Evolutionary conservation across 2,329 filamentous ascomycete genomes (phyloP).

Genomic region (Tolypocladium sp.): DNA sequence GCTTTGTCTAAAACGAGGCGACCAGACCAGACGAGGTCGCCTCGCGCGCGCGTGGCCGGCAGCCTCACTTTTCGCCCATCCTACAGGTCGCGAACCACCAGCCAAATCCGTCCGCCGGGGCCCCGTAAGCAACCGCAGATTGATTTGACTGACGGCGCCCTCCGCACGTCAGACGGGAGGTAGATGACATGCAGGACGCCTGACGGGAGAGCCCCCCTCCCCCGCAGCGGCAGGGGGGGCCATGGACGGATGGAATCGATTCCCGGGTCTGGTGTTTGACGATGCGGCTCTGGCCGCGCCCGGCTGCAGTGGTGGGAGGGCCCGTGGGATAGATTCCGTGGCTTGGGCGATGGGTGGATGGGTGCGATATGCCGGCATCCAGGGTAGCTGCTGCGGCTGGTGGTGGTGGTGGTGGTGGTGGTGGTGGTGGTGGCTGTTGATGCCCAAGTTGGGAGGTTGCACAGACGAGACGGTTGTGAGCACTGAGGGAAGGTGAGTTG

Average conservation of each 20-base stretch:
- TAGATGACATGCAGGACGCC: neutral
- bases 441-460: no score
- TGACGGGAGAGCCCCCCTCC: neutral
- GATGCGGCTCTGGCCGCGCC: neutral
- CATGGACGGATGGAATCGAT: neutral
- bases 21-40: neutral
- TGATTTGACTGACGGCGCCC: neutral
- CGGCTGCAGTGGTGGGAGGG: neutral
- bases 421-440: no score
- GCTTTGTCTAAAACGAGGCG: neutral
- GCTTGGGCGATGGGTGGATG: no score
- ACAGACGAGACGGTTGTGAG: no score
- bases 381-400: no score
- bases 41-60: neutral
- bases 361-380: no score
- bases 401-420: no score
- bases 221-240: neutral
- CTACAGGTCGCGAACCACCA: neutral
- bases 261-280: neutral
- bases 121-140: neutral
- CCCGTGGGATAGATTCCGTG: no score
- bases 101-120: neutral
- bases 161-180: neutral
- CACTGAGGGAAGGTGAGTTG: no score
- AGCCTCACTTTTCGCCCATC: neutral